These are phyloP conservation scores for Cyclotella atomus DNA, from an alignment of 108 stramenopile genomes.

Conservation along the genomic window DNA sequence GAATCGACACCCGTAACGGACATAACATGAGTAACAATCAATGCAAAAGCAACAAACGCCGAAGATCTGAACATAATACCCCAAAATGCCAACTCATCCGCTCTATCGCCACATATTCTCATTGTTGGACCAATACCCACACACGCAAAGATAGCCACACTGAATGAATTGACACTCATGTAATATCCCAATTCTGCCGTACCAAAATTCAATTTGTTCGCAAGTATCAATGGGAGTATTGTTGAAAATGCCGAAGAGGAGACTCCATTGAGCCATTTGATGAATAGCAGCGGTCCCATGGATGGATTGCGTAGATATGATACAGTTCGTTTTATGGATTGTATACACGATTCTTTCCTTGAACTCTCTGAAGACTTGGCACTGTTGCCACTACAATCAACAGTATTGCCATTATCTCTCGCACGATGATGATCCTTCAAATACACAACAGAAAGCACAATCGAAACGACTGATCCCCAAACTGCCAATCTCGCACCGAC, in stretches of 20 bases:
- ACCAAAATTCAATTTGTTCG: slow-evolving; percentile 51
- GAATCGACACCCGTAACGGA: not conserved
- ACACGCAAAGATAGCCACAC: slow-evolving; percentile 72
- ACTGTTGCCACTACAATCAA: too few species aligned
- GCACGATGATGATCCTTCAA: slow-evolving; percentile 34
- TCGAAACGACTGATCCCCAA: slow-evolving; percentile 66
- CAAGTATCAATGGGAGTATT: slow-evolving; percentile 64
- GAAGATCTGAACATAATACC: slow-evolving; percentile 48
- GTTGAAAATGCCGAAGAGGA: slow-evolving; percentile 68
- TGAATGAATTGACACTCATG: slow-evolving; percentile 68
- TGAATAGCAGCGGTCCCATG: slow-evolving; percentile 63
- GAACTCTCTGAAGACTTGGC: too few species aligned
- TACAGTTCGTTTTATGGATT: slow-evolving; percentile 35
- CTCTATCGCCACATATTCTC: slow-evolving; percentile 31
- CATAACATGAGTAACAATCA: slow-evolving; percentile 37
- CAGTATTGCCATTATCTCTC: not conserved
- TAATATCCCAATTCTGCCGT: slow-evolving; percentile 61
- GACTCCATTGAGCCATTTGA: slow-evolving; percentile 74
- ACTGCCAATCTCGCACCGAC: slow-evolving; percentile 77
- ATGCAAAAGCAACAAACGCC: slow-evolving; percentile 35
- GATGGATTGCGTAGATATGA: slow-evolving; percentile 39
- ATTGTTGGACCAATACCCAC: slow-evolving; percentile 64
- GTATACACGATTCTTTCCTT: slow-evolving; percentile 35
- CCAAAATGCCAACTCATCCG: slow-evolving; percentile 43
- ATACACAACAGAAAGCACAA: slow-evolving; percentile 57